Base-by-base conservation (phyloP, 1,139 yeast genomes). In the Hanseniaspora gamundiae region DNA sequence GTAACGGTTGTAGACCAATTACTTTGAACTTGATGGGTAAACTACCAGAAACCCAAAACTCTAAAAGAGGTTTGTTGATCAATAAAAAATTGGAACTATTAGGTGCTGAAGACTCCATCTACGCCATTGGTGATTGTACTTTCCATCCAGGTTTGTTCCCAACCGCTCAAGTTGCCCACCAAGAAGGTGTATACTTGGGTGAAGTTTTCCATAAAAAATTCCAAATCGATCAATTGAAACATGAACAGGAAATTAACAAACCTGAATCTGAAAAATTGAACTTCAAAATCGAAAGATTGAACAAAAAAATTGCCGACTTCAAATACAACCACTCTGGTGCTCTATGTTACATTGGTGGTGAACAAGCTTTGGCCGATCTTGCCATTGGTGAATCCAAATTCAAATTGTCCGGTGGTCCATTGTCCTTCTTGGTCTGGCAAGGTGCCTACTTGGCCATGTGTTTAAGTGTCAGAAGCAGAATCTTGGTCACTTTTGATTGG, bases 91-190 rank as follows among this genome's bases (percentile, higher is more conserved):
- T 87, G 55, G 81, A 81, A 60, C 83, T 87, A 42, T 76, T 84
- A 57, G 97, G 97, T 59, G 74, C 91, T 41, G 74, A 75, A 55
- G 85, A 85, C 53, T 58, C 63, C 16, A 78, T 88, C 54, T 88
- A 73, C 67, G 96, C 94, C 41, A 67, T 88, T 50, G 97, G 97
- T 60, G 97, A 88, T 69, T 87, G 96, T 71, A 83, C 95, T 40
- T 76, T 80, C 65, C 75, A 76, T 48, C 83, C 93, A 53, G 87
- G 87, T 62, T 78, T 74, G 52, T 94, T 95, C 42, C 96, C 97
- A 52, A 88, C 96, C 47, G 97, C 95, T 41, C 96, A 88, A 71
- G 96, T 87, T 48, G 97, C 97, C 40, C 80, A 86, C 69, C 96
- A 88, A 70, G 91, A 87, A 67, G 96, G 95, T 59, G 71, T 73